Percentiles rank a stretch among this genome's conserved stretches.
These are phyloP conservation scores for Geranium incanum DNA, from an alignment of 441 rosid genomes.

Conservation along the genomic window DNA sequence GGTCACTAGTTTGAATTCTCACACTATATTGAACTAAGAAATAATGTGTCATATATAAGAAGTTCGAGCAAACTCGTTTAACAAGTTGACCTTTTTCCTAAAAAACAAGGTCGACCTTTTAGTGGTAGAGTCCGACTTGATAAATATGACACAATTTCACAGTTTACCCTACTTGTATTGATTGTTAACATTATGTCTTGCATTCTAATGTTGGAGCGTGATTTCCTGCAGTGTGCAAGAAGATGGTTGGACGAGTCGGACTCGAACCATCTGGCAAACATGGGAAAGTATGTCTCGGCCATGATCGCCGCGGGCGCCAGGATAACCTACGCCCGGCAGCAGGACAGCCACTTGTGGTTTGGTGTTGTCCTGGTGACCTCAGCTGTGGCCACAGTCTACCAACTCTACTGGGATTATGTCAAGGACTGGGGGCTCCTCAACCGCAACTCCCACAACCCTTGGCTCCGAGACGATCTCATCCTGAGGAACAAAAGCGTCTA, in stretches of 20 bases:
- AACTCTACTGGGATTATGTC: conserved; percentile 92
- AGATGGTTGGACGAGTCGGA: conserved; percentile 86
- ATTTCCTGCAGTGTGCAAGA: conserved; percentile 45
- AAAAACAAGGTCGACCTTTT: too few species aligned
- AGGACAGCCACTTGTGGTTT: conserved; percentile 42
- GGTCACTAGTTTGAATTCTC: too few species aligned
- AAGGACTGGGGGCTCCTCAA: conserved; percentile 89
- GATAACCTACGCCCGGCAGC: conserved; percentile 57
- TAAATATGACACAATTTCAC: too few species aligned
- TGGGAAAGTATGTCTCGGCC: conserved; percentile 95
- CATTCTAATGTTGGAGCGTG: too few species aligned
- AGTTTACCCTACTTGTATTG: too few species aligned
- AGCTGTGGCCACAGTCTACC: conserved; percentile 62
- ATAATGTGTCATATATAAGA: too few species aligned
- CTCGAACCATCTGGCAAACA: conserved; percentile 62
- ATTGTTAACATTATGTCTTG: too few species aligned
- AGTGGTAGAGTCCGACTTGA: too few species aligned
- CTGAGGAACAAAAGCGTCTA: conserved; percentile 60
- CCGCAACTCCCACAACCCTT: conserved; percentile 58
- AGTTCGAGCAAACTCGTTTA: too few species aligned
- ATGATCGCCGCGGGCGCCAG: conserved; percentile 94
- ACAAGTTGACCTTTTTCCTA: too few species aligned
- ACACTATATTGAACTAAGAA: too few species aligned
- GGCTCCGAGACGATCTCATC: conserved; percentile 81
- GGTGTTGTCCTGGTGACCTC: conserved; percentile 59